Percentiles rank a stretch among this genome's conserved stretches.
Conservation (phyloP, 176 grass and related monocot species). For the Metroxylon sagu region DNA sequence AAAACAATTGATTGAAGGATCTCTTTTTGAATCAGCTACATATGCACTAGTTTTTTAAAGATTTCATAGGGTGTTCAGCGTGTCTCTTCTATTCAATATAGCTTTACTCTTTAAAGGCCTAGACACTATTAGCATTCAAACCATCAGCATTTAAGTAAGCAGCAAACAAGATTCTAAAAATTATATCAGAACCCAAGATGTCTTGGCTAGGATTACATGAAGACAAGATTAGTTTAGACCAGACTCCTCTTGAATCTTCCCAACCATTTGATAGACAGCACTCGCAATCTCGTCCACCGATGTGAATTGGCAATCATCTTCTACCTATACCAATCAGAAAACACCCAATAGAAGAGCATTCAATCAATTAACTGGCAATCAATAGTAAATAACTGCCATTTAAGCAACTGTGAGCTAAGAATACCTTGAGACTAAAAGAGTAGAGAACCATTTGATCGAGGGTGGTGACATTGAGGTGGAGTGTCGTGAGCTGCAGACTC, state of each 20-base stretch:
- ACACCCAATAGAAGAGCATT: neutral
- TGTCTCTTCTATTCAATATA: too few species aligned
- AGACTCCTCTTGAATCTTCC: constrained; percentile 4
- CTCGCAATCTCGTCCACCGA: constrained; percentile 16
- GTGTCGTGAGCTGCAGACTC: constrained; percentile 16
- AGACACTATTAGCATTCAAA: too few species aligned
- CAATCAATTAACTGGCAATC: neutral
- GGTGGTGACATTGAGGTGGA: constrained; percentile 37
- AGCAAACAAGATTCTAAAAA: too few species aligned
- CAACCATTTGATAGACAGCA: constrained; percentile 12
- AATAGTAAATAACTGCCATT: too few species aligned
- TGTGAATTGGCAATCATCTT: constrained; percentile 14
- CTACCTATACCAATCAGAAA: neutral
- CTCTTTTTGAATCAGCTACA: neutral
- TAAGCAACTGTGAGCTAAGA: neutral
- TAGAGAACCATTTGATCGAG: constrained; percentile 28
- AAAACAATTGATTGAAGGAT: constrained; percentile 1
- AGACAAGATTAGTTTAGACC: too few species aligned
- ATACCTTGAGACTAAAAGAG: constrained; percentile 41
- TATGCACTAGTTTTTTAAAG: too few species aligned
- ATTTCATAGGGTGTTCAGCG: too few species aligned
- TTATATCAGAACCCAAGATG: too few species aligned
- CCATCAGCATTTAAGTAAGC: too few species aligned
- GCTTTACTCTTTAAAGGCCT: too few species aligned
- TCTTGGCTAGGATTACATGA: too few species aligned